Evolutionary conservation across 345 rosid genomes (phyloP).

Genomic region (Acer yangbiense): DNA sequence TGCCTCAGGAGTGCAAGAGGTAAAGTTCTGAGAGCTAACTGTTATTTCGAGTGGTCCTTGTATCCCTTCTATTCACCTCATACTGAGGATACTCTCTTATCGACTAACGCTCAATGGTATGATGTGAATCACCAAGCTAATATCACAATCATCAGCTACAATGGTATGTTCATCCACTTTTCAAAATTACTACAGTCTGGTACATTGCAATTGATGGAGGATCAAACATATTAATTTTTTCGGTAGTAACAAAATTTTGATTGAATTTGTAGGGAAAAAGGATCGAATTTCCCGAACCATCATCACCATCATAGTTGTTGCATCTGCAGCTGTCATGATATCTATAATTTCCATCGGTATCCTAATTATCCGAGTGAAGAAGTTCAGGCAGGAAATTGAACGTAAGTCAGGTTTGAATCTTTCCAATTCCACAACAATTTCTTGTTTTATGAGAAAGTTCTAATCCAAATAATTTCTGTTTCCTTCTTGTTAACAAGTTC

Average conservation of each 20-base stretch:
- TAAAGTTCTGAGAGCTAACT: conserved; percentile 36
- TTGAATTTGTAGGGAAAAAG: not conserved
- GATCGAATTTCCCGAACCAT: no score
- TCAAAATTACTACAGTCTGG: no score
- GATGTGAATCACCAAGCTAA: no score
- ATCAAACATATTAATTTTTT: no score
- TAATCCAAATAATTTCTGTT: not conserved
- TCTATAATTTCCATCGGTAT: not conserved
- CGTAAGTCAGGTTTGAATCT: not conserved
- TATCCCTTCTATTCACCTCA: conserved; percentile 33
- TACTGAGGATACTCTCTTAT: no score
- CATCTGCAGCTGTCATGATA: not conserved
- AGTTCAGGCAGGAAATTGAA: not conserved
- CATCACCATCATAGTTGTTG: not conserved
- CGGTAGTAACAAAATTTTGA: no score
- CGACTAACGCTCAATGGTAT: no score
- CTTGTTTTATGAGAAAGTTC: not conserved
- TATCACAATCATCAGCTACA: not conserved
- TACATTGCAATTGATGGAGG: not conserved
- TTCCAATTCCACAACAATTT: not conserved
- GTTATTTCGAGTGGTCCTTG: conserved; percentile 46
- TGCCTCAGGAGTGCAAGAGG: conserved; percentile 34
- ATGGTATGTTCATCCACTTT: not conserved
- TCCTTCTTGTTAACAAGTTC: not conserved
- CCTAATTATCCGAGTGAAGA: not conserved